Base-by-base conservation (phyloP, 768 basidiomycete genomes). In the Rhizopogon salebrosus region DNA sequence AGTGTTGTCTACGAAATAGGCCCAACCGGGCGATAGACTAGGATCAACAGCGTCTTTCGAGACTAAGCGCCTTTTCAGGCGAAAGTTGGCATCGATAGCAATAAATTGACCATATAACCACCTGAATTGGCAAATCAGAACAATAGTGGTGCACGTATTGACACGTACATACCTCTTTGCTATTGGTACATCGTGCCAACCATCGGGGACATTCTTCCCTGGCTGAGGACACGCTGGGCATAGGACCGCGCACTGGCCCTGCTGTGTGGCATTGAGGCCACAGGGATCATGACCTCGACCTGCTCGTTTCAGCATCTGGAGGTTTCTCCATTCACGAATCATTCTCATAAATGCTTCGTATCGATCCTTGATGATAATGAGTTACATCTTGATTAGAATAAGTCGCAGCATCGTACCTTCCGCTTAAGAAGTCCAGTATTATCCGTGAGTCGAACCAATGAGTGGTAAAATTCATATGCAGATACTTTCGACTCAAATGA, bases 401-500 rank as follows among this genome's bases (percentile, higher is more conserved):
- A n/a, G n/a, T n/a, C n/a, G n/a, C n/a, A n/a, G n/a, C n/a, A n/a
- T n/a, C n/a, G n/a, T n/a, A 65, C 62, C 24, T 54, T 51, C 9
- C 45, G 49, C 5, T 23, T 18, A 23, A 18, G 26, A 0, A 60
- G 51, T 3, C 68, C 67, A 6, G 62, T 67, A 45, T 73, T 74
- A 39, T 73, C 65, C 0, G 66, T 70, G 14, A 52, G 37, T 5
- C 62, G 51, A 1, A 38, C 56, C 1, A 75, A 43, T 0, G 62
- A 37, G 1, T 54, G 54, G 43, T 72, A 74, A 50, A 64, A 74
- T 29, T 72, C 68, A 36, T 59, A 72, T 0, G 52, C 60, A 0
- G 66, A 70, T 0, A 62, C 34, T 41, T 74, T 74, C 0, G 63
- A 67, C 35, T 68, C 60, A 11, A 72, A 63, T 0, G 62, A 62